Percentiles rank a stretch among this genome's conserved stretches.
Conservation (phyloP, 2,329 filamentous ascomycete genomes). For the Pestalotiopsis sp. region DNA sequence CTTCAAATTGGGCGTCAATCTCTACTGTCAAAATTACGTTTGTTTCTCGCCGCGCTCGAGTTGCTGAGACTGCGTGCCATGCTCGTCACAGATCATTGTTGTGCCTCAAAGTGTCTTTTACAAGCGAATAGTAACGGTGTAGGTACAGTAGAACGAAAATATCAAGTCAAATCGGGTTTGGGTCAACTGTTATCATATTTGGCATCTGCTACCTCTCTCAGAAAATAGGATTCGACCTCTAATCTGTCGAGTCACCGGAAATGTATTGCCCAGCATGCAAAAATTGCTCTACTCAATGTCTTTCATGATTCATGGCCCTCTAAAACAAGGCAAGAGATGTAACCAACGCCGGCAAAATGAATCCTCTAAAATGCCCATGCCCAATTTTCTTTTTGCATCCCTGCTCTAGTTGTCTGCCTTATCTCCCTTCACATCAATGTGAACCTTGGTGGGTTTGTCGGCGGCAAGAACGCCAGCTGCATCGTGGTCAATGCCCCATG, state of each 20-base stretch:
- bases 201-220: neutral
- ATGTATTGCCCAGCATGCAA: neutral
- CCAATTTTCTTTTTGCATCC: neutral
- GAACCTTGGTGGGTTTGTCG: neutral
- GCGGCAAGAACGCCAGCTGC: slow-evolving; percentile 43
- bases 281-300: neutral
- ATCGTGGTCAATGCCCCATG: slow-evolving; percentile 46
- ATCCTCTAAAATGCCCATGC: neutral
- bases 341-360: neutral
- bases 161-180: neutral
- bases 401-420: neutral
- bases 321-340: neutral
- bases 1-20: too few species aligned
- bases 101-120: too few species aligned
- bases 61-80: too few species aligned
- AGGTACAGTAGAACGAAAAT: neutral
- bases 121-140: neutral
- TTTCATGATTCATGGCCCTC: neutral
- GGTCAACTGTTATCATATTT: neutral
- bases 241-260: neutral
- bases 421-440: neutral
- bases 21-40: too few species aligned
- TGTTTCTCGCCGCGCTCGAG: too few species aligned
- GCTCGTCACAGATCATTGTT: too few species aligned
- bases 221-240: neutral